A percentile compares a stretch with the other conserved stretches of the same genome.
Evolutionary conservation across 306 rosid species (phyloP).

Genomic region (Corylus heterophylla): DNA sequence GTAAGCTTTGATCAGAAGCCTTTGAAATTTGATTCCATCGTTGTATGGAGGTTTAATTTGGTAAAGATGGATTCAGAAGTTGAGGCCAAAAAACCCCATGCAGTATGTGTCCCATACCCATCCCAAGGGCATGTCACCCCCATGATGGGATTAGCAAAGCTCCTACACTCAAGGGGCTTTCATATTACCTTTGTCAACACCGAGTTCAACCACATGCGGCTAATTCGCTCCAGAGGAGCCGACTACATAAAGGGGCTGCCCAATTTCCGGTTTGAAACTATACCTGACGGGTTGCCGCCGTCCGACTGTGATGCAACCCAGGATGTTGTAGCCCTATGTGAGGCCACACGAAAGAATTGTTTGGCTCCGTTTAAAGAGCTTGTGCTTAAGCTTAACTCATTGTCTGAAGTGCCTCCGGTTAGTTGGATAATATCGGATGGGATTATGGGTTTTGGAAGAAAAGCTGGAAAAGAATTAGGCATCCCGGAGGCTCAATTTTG

Average conservation of each 20-base stretch:
- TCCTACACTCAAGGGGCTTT: conserved; percentile 34
- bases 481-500: conserved; percentile 38
- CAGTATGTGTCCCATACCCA: no score
- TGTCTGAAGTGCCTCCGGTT: conserved; percentile 18
- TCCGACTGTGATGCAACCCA: conserved; percentile 19
- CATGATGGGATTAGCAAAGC: conserved; percentile 18
- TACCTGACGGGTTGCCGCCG: conserved; percentile 30
- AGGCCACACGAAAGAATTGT: conserved; percentile 26
- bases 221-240: conserved; percentile 20
- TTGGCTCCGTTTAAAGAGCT: conserved; percentile 30
- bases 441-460: conserved; percentile 27
- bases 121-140: no score
- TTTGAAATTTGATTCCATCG: no score
- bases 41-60: no score
- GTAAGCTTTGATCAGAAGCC: no score
- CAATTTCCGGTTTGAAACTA: conserved; percentile 30
- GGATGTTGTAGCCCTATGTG: conserved; percentile 19
- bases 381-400: conserved; percentile 22
- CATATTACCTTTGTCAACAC: conserved; percentile 37
- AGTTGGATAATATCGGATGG: conserved; percentile 38
- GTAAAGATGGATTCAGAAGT: no score
- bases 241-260: not conserved
- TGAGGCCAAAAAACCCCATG: no score
- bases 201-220: conserved; percentile 12
- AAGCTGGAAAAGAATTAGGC: conserved; percentile 33